phyloP scores from a whole-genome alignment of 306 rosid species.

The Rubus parviflorus region DNA sequence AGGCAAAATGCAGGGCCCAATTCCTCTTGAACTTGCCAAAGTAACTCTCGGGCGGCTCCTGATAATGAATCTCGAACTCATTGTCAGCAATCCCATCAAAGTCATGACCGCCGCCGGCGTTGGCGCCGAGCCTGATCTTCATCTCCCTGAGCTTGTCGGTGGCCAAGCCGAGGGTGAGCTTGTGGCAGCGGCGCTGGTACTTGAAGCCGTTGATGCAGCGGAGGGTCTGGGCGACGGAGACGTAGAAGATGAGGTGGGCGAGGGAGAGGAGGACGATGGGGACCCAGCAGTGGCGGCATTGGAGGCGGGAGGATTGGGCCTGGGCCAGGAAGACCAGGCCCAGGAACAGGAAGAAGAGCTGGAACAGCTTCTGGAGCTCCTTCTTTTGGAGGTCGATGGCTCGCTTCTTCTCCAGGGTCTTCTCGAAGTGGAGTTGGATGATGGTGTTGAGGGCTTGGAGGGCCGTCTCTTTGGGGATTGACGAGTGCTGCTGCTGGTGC shows the following conservation, averaged over 20 bases:
- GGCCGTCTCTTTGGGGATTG: conserved; percentile 60
- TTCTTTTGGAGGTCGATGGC: conserved; percentile 91
- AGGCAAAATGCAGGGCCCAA: conserved; percentile 92
- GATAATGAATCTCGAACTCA: conserved; percentile 84
- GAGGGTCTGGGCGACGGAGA: conserved; percentile 82
- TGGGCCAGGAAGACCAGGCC: conserved; percentile 48
- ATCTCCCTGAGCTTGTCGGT: conserved; percentile 74
- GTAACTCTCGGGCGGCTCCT: conserved; percentile 85
- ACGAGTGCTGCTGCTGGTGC: conserved; percentile 39
- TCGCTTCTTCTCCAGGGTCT: conserved; percentile 79
- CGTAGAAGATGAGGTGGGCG: conserved; percentile 83
- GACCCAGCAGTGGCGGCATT: conserved; percentile 92
- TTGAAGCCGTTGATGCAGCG: conserved; percentile 89
- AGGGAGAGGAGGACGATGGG: conserved; percentile 82
- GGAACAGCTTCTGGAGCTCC: conserved; percentile 74
- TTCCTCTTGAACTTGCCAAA: conserved; percentile 90
- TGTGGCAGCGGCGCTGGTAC: conserved; percentile 93
- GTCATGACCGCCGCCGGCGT: conserved; percentile 18
- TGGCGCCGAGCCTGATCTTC: conserved; percentile 38
- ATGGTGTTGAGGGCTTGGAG: conserved; percentile 80
- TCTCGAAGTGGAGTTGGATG: conserved; percentile 93
- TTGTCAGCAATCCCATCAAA: conserved; percentile 44
- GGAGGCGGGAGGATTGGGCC: conserved; percentile 56
- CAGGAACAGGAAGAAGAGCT: conserved; percentile 74
- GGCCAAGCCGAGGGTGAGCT: conserved; percentile 84